Evolutionary conservation across 2,329 filamentous ascomycete species (phyloP), one percentile per base, ranked within the genome.

Genomic region (Diaporthe capsici): DNA sequence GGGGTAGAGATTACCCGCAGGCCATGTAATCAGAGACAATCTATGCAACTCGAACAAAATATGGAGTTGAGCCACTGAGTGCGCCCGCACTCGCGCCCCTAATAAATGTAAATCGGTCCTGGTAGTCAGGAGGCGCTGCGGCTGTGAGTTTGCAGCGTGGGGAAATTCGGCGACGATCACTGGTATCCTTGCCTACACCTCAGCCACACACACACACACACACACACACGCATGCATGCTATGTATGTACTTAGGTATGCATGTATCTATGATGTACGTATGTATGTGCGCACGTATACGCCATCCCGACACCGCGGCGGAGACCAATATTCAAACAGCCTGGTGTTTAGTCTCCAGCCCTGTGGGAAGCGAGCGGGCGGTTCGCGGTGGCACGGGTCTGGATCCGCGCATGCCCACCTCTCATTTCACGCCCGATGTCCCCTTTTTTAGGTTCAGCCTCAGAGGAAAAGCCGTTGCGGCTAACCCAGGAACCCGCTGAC

Each of bases 41-140:
- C 75, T 75, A 75, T 76, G 75, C 75, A 75, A 71, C 39, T 63
- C 68, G 61, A 49, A 75, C 60, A 60, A 57, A 57, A 70, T 61
- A 67, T 72, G 63, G 58, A 25, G 22, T 63, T 72, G 44, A 60
- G 71, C 58, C 57, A 65, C 31, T 42, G 13, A 68, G 49, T 44
- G 37, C 58, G 58, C n/a, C 47, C 34, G 58, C 65, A 39, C n/a
- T 20, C 28, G 44, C 42, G 44, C 44, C 65, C 25, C 25, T 22
- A 42, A 65, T 22, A 42, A 65, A 10, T n/a, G 34, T 39, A 53
- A 20, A 15, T 8, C 31, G 31, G 31, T 51, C 22, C 31, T 31
- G 37, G 60, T 22, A 20, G 22, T 39, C 31, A 10, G 13, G 63
- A 53, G 31, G 25, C 44, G 65, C 47, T 39, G 65, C 65, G 63